Conservation (phyloP, 305 asterid genomes). For the Fraxinus greggii region DNA sequence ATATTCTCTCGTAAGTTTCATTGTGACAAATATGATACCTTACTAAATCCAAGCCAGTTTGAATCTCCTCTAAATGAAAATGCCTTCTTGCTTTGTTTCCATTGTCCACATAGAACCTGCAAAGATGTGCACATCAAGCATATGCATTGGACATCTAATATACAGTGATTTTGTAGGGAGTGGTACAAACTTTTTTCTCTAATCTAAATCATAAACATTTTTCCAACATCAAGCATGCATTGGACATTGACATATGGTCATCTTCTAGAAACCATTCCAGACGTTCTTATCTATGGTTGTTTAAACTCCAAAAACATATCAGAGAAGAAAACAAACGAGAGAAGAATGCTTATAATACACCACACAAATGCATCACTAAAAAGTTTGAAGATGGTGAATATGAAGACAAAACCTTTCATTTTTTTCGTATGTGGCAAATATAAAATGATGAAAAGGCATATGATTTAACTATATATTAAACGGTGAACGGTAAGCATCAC, state of each 20-base stretch:
- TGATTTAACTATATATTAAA: background rate
- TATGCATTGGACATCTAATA: background rate
- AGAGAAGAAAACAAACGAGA: background rate
- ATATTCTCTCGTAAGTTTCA: background rate
- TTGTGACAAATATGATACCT: slow-evolving; percentile 46
- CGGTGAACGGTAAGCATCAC: background rate
- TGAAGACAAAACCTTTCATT: background rate
- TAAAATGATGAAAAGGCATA: background rate
- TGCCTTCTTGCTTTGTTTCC: slow-evolving; percentile 62
- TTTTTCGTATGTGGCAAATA: background rate
- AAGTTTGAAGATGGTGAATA: background rate
- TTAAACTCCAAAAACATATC: background rate
- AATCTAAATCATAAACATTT: background rate
- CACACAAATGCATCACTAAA: background rate
- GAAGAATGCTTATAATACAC: background rate
- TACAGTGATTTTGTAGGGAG: background rate
- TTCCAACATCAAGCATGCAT: background rate
- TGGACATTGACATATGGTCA: background rate
- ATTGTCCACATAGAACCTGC: slow-evolving; percentile 78
- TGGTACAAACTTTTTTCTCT: background rate
- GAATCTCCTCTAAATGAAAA: slow-evolving; percentile 93
- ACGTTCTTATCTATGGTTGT: background rate
- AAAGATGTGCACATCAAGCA: slow-evolving; percentile 21
- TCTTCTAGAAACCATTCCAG: background rate
- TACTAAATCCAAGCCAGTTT: slow-evolving; percentile 95